phyloP scores from a whole-genome alignment of 2,329 filamentous ascomycete species.

The Botrytis elliptica region DNA sequence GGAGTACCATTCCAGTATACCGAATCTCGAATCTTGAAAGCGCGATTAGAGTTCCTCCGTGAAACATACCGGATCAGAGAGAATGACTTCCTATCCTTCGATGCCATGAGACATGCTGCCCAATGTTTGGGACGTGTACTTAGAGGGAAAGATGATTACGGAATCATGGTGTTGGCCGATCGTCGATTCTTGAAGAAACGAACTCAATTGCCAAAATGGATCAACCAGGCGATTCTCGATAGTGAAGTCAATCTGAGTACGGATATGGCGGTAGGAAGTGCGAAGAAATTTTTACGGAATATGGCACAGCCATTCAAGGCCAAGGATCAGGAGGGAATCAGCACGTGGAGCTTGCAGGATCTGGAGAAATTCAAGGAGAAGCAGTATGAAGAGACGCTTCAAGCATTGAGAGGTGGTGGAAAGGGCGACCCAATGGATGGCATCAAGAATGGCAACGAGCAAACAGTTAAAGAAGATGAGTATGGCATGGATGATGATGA shows the following conservation, averaged over 20 bases:
- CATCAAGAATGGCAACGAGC: constrained; percentile 28
- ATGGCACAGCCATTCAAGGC: constrained; percentile 90
- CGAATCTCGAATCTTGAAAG: constrained; percentile 94
- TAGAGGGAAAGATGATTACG: constrained; percentile 96
- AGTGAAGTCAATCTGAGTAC: constrained; percentile 88
- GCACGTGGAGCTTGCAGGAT: constrained; percentile 83
- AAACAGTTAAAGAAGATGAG: constrained; percentile 32
- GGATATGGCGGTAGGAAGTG: constrained; percentile 88
- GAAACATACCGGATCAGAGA: constrained; percentile 97
- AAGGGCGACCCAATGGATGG: constrained; percentile 23
- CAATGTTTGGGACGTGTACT: constrained; percentile 94
- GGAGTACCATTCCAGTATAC: constrained; percentile 99
- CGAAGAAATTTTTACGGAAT: constrained; percentile 82
- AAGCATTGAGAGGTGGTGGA: constrained; percentile 53
- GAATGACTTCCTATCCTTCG: constrained; percentile 97
- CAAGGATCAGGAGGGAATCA: constrained; percentile 86
- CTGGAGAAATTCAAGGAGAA: constrained; percentile 76
- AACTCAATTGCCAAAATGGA: constrained; percentile 92
- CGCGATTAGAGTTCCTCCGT: constrained; percentile 89
- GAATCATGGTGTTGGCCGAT: constrained; percentile 98
- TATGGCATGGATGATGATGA: constrained; percentile 40
- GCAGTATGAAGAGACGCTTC: constrained; percentile 65
- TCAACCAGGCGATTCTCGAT: constrained; percentile 81
- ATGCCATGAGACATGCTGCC: constrained; percentile 98
- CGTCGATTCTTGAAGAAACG: constrained; percentile 91